Percentiles rank a stretch among this genome's conserved stretches.
Evolutionary conservation across 1,139 yeast species (phyloP).

Genomic region (Geotrichum reessii): DNA sequence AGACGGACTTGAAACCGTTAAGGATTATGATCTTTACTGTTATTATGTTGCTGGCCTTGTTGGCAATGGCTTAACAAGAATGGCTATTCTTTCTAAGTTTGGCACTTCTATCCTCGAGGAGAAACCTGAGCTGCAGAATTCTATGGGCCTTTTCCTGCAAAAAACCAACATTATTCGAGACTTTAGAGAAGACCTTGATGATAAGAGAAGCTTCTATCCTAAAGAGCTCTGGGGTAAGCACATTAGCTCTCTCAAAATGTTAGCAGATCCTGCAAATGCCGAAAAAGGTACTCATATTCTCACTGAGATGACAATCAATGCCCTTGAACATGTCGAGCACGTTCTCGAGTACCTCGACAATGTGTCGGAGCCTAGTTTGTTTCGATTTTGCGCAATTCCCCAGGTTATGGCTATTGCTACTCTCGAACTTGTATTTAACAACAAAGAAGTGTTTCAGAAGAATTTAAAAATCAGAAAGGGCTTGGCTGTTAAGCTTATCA

Average conservation of each 20-base stretch:
- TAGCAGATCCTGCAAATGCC: conserved; percentile 53
- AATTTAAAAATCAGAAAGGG: conserved; percentile 91
- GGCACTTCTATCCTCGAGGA: conserved; percentile 47
- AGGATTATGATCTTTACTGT: conserved; percentile 86
- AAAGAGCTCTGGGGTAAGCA: conserved; percentile 85
- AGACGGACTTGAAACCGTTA: conserved; percentile 69
- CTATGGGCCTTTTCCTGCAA: conserved; percentile 94
- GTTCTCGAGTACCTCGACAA: conserved; percentile 70
- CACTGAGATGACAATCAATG: conserved; percentile 74
- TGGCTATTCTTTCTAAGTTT: conserved; percentile 45
- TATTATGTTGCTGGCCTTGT: conserved; percentile 97
- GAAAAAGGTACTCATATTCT: conserved; percentile 57
- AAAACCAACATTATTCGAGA: conserved; percentile 95
- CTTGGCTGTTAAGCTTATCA: conserved; percentile 72
- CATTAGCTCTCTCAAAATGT: conserved; percentile 42
- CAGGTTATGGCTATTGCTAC: conserved; percentile 99
- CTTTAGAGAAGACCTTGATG: conserved; percentile 84
- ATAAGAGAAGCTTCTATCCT: conserved; percentile 96
- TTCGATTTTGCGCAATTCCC: conserved; percentile 93
- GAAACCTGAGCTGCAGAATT: conserved; percentile 56
- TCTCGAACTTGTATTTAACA: conserved; percentile 76
- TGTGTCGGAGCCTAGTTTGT: conserved; percentile 74
- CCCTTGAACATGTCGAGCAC: conserved; percentile 72
- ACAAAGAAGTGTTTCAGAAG: conserved; percentile 60
- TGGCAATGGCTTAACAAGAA: conserved; percentile 87